These are phyloP conservation scores for Penicillium sp. DNA, from an alignment of 2,329 filamentous ascomycete genomes.

Conservation along the genomic window DNA sequence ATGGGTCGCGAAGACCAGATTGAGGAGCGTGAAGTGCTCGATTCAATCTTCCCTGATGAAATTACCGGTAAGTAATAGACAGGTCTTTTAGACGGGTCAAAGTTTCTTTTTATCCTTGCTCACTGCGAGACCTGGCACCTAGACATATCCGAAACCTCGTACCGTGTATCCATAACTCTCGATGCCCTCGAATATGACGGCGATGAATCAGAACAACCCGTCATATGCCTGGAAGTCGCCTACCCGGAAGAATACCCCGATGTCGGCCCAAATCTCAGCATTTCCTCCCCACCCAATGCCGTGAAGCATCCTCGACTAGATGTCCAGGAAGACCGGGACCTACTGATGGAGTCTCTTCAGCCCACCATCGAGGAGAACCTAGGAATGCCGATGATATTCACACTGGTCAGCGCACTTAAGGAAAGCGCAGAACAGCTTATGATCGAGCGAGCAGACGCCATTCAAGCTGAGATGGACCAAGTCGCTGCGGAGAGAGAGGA, in stretches of 20 bases:
- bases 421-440: constrained; percentile 88
- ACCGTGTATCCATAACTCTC: constrained; percentile 79
- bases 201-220: constrained; percentile 62
- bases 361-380: constrained; percentile 86
- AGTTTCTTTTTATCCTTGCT: constrained; percentile 3
- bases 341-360: constrained; percentile 68
- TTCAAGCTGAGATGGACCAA: constrained; percentile 54
- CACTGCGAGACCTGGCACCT: constrained; percentile 19
- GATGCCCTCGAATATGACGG: constrained; percentile 70
- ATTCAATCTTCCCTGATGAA: constrained; percentile 97
- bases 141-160: constrained; percentile 91
- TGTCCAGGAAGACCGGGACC: constrained; percentile 74
- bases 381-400: constrained; percentile 97
- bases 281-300: constrained; percentile 70
- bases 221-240: constrained; percentile 76
- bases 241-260: constrained; percentile 93
- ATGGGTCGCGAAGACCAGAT: constrained; percentile 76
- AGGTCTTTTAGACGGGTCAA: not conserved
- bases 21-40: constrained; percentile 95
- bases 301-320: constrained; percentile 71
- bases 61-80: constrained; percentile 68
- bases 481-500: constrained; percentile 66
- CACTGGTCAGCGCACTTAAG: constrained; percentile 81
- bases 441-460: constrained; percentile 66
- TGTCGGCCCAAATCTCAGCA: constrained; percentile 76